Evolutionary conservation across 441 rosid species (phyloP).

Genomic region (Metrosideros polymorpha): DNA sequence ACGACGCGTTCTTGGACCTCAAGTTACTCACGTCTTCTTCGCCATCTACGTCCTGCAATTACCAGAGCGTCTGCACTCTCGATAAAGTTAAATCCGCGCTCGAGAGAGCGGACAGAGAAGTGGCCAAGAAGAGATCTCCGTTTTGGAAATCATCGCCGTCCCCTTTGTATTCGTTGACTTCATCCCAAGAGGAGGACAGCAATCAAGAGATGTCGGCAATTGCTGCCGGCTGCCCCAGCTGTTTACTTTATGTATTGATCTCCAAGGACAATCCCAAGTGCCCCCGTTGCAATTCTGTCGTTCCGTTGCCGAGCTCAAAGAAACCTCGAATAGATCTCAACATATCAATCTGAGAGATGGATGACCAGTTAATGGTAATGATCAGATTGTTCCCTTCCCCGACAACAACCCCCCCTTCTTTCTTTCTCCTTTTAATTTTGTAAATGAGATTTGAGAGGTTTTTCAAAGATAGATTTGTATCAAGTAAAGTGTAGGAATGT

Average conservation of each 20-base stretch:
- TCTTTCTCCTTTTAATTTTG: neutral
- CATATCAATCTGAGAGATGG: conserved; percentile 41
- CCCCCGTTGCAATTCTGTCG: conserved; percentile 61
- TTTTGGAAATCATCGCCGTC: conserved; percentile 17
- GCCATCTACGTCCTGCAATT: conserved; percentile 13
- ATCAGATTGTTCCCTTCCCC: neutral
- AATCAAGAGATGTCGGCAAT: conserved; percentile 15
- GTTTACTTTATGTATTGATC: conserved; percentile 66
- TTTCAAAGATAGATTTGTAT: neutral
- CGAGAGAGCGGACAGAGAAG: conserved; percentile 50
- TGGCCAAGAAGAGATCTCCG: conserved; percentile 27
- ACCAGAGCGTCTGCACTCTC: conserved; percentile 78
- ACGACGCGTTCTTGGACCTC: conserved; percentile 45
- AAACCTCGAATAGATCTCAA: conserved; percentile 83
- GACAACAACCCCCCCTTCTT: neutral
- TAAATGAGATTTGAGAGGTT: neutral
- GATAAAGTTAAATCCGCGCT: conserved; percentile 74
- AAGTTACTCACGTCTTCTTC: conserved; percentile 38
- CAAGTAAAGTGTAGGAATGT: neutral
- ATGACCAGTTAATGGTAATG: neutral
- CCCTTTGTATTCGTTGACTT: conserved; percentile 29
- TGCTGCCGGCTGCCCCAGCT: conserved; percentile 72
- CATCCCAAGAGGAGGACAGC: conserved; percentile 18
- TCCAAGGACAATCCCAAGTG: conserved; percentile 55
- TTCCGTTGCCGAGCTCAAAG: conserved; percentile 45